Percentiles rank a stretch among this genome's conserved stretches.
Conservation (phyloP, 2,329 filamentous ascomycete genomes). For the Botrytis deweyae region DNA sequence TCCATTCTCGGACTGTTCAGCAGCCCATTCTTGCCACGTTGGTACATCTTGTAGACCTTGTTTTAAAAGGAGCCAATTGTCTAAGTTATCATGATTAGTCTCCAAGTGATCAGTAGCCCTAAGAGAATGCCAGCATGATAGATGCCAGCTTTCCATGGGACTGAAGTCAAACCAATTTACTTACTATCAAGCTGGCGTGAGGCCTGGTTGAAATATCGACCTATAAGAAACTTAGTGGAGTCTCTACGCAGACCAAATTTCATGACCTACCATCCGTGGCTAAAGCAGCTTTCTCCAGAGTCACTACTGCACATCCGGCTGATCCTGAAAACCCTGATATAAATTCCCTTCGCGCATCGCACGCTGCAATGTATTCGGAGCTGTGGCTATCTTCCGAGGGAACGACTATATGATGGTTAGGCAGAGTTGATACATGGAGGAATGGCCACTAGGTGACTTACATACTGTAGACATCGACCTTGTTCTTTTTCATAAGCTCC, state of each 20-base stretch:
- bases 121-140: not conserved
- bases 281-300: conserved; percentile 79
- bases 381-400: conserved; percentile 97
- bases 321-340: conserved; percentile 95
- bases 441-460: conserved; percentile 32
- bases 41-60: conserved; percentile 91
- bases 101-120: not conserved
- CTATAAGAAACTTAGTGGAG: not conserved
- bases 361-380: conserved; percentile 97
- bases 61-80: conserved; percentile 88
- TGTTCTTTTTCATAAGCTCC: conserved; percentile 80
- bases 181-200: conserved; percentile 75
- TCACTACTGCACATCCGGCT: conserved; percentile 88
- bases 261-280: conserved; percentile 68
- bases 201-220: conserved; percentile 97
- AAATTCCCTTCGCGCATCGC: conserved; percentile 85
- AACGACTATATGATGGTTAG: conserved; percentile 63
- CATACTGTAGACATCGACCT: conserved; percentile 90
- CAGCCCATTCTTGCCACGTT: conserved; percentile 96
- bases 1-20: conserved; percentile 79
- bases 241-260: not conserved
- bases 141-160: not conserved
- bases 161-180: not conserved
- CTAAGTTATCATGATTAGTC: conserved; percentile 21
- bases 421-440: conserved; percentile 22